Conservation (phyloP, 2,329 filamentous ascomycete genomes). For the Phyllosticta citribraziliensis region DNA sequence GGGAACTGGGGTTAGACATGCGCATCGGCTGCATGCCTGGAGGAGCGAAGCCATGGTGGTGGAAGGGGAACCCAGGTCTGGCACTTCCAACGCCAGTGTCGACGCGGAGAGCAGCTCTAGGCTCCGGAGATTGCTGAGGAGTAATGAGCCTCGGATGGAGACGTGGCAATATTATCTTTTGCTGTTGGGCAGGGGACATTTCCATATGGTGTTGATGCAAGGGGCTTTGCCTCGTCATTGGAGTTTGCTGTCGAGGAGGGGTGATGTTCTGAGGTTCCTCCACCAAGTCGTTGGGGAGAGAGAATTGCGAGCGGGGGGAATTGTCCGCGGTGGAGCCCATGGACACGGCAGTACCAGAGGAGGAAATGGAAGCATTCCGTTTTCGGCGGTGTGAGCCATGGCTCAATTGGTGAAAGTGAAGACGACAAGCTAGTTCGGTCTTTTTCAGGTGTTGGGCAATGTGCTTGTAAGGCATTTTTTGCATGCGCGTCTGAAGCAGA, state of each 20-base stretch:
- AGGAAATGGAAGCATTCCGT: constrained; percentile 61
- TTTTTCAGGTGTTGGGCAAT: constrained; percentile 79
- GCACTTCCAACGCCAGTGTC: constrained; percentile 27
- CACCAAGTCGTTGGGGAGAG: constrained; percentile 11
- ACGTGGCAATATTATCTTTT: constrained; percentile 52
- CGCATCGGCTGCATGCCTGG: constrained; percentile 23
- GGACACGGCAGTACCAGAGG: constrained; percentile 24
- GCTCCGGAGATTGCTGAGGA: constrained; percentile 28
- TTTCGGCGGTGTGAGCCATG: constrained; percentile 74
- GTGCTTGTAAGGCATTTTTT: constrained; percentile 88
- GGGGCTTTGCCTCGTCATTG: constrained; percentile 38
- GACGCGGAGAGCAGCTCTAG: constrained; percentile 31
- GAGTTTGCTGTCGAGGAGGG: constrained; percentile 30
- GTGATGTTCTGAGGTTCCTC: constrained; percentile 22
- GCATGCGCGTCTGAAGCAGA: constrained; percentile 70
- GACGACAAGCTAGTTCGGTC: constrained; percentile 75
- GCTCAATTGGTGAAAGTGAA: constrained; percentile 79
- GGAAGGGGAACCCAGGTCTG: constrained; percentile 1
- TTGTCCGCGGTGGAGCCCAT: constrained; percentile 26
- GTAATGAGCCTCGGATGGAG: constrained; percentile 36
- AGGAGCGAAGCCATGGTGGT: constrained; percentile 7
- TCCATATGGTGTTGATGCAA: background rate
- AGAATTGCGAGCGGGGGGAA: constrained; percentile 15
- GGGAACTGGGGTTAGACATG: constrained; percentile 29
- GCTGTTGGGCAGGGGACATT: constrained; percentile 16